Evolutionary conservation across 805 yeast species (phyloP), one percentile per base, ranked within the genome.

Genomic region (Yarrowia hollandica): DNA sequence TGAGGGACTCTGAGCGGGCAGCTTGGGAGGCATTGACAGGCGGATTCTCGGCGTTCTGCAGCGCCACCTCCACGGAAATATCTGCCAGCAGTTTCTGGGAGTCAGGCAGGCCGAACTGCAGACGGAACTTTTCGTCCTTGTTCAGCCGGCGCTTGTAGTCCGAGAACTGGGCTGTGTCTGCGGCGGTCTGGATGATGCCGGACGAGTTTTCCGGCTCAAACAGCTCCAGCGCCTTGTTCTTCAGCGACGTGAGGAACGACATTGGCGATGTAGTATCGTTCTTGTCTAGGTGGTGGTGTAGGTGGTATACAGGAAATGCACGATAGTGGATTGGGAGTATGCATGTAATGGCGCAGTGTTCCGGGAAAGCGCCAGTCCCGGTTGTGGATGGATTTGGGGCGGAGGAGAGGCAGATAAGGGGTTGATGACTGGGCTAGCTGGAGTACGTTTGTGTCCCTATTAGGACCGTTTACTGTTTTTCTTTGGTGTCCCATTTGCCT

Each of bases 51-150:
- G 41, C 44, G 44, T 52, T 52, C 44, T 52, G 58, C 71, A 76
- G 48, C 3, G 75, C 64, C 23, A 84, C 68, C 66, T 90, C 96
- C 0, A 87, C 91, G 11, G 84, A 79, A 8, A 81, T 79, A 64
- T 86, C 88, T 61, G 81, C 85, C 59, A 87, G 66, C 12, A 90
- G 77, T 1, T 74, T 68, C 68, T 92, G 96, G 0, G 78, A 78
- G 25, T 79, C 82, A 0, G 98, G 97, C 2, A 94, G 75, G 16
- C 78, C 77, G 75, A 83, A 86, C 60, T 84, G 84, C 23, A 73
- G 71, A 64, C 90, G 80, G 67, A 92, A 84, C 30, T 77, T 68
- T 72, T 90, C 92, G 66, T 88, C 92, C 64, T 80, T 81, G 25
- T 86, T 75, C 6, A 82, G 80, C 15, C 80, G 79, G 22, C 69